Base-by-base conservation (phyloP, 164 flowering plant genomes). In the Taxillus chinensis region DNA sequence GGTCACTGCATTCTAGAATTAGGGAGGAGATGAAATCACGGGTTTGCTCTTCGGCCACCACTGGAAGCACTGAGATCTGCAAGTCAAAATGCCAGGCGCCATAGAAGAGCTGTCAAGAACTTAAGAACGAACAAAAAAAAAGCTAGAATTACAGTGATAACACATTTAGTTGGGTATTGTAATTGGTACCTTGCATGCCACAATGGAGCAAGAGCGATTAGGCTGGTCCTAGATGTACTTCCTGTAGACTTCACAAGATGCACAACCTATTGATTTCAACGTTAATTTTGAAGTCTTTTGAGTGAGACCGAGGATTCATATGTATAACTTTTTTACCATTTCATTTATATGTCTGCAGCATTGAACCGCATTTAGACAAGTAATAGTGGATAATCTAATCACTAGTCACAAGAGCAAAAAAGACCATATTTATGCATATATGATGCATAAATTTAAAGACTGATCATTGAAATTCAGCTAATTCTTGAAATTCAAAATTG, bases 291-390 rank as follows among this genome's bases (percentile, higher is more conserved):
- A 67, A 16, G 55, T 77, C 80, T 63, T 77, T 79, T 3, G 71
- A 62, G 52, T 75, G 87, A 4, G 90, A 85, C 8, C 92, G 68
- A 5, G 86, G 83, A 74, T 84, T 83, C 72, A 88, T 61, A 64
- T 84, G 86, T 15, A 86, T 68, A 3, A 85, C 96, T 45, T 86
- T 86, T 52, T 83, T 82, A 7, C 80, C 76, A 69, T 88, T 88
- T 48, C 79, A 77, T 57, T 77, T 83, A 58, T 88, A 88, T 41
- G 90, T 73, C 95, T 87, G 76, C 7, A 13, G 51, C 12, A 50
- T 59, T 17, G 55, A 45, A 62, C 7, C 50, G 45, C 39, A 46
- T 10, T 46, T 46, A 46, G 50, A 3, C 3, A 5, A 46, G 12
- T 13, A 46, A 4, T 2, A 14, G 5, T 3, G 3, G 17, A 59